Conservation (phyloP, 2,329 filamentous ascomycete genomes). For the Fusarium sp. region DNA sequence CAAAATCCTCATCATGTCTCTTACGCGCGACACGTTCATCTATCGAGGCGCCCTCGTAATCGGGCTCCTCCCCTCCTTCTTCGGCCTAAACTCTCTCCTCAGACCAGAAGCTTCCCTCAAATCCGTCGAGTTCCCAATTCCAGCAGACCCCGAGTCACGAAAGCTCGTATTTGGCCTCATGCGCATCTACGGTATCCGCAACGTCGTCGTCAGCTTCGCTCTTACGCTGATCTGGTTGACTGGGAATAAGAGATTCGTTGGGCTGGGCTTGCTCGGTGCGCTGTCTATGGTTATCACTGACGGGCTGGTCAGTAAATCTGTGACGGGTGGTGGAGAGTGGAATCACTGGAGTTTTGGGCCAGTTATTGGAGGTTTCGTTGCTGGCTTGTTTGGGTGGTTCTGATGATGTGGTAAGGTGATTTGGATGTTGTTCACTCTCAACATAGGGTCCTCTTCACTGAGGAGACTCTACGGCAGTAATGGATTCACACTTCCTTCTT, state of each 20-base stretch:
- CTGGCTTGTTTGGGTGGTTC: slow-evolving; percentile 1
- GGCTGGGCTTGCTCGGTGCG: background rate
- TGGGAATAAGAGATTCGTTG: slow-evolving; percentile 22
- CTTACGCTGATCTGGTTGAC: slow-evolving; percentile 24
- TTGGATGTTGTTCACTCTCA: background rate
- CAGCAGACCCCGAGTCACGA: slow-evolving; percentile 15
- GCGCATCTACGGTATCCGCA: slow-evolving; percentile 30
- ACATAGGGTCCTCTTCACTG: background rate
- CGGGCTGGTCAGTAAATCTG: slow-evolving; percentile 26
- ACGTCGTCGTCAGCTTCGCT: slow-evolving; percentile 33
- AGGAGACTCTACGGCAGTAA: background rate
- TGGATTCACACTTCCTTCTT: background rate
- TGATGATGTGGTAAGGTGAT: background rate
- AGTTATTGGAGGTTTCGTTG: background rate
- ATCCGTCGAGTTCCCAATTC: slow-evolving; percentile 24
- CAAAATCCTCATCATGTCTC: background rate
- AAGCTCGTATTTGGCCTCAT: slow-evolving; percentile 16
- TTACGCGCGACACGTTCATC: slow-evolving; percentile 22
- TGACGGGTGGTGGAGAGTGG: slow-evolving; percentile 34
- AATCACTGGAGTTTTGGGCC: slow-evolving; percentile 35
- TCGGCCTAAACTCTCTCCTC: slow-evolving; percentile 31
- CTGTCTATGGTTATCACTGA: slow-evolving; percentile 21
- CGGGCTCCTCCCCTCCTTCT: slow-evolving; percentile 22
- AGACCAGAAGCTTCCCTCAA: slow-evolving; percentile 22
- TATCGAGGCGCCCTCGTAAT: slow-evolving; percentile 24